Conservation (phyloP, 2,329 filamentous ascomycete species). For the Fusarium nelsonii region DNA sequence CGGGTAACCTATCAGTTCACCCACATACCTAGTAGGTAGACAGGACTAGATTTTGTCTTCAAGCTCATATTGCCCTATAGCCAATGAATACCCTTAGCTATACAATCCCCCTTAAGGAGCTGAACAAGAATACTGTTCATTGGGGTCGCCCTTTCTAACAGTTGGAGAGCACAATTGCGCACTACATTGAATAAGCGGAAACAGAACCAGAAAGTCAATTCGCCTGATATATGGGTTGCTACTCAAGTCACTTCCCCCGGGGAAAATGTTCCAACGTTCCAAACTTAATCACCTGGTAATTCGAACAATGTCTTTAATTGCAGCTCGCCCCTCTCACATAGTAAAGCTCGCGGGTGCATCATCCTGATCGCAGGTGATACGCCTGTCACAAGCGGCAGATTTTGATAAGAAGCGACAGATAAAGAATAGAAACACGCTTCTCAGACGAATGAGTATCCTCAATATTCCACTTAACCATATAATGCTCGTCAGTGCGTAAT, state of each 20-base stretch:
- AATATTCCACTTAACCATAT: neutral
- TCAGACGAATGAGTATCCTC: neutral
- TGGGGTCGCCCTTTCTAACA: neutral
- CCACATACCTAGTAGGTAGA: too few relatives aligned
- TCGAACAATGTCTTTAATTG: neutral
- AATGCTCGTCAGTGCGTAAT: neutral
- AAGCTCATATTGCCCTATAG: neutral
- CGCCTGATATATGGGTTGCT: neutral
- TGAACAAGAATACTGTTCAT: neutral
- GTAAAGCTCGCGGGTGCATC: neutral
- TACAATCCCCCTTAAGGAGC: neutral
- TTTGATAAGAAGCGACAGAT: neutral
- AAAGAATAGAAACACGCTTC: neutral
- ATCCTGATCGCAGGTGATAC: neutral
- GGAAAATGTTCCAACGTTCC: neutral
- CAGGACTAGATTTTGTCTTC: neutral
- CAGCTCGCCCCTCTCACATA: neutral
- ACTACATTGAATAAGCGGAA: neutral
- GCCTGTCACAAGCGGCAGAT: neutral
- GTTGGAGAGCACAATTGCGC: neutral
- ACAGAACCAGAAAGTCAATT: neutral
- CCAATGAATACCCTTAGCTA: neutral
- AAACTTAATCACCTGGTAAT: neutral
- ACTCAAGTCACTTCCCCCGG: neutral
- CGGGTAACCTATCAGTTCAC: neutral